Conservation (phyloP, 208 protist species). For the Trypanosoma theileri region DNA sequence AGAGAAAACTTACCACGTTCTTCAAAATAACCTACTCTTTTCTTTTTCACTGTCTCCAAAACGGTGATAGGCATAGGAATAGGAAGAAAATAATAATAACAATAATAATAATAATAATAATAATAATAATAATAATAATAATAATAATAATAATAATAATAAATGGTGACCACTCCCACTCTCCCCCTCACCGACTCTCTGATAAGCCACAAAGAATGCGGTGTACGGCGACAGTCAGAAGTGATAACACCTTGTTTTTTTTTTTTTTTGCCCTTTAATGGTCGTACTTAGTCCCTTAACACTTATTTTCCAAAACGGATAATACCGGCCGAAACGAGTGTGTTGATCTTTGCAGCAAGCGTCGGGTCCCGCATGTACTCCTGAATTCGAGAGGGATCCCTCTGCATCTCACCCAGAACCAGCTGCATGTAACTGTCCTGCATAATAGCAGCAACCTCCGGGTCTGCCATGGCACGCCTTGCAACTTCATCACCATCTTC, state of each 20-base stretch:
- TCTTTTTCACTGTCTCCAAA: background rate
- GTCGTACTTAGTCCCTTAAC: no score
- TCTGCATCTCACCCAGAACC: constrained; percentile 90
- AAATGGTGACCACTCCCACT: no score
- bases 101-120: constrained; percentile 11
- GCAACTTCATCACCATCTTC: constrained; percentile 87
- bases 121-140: constrained; percentile 32
- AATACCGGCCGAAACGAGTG: constrained; percentile 95
- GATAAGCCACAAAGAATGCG: no score
- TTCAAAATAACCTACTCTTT: background rate
- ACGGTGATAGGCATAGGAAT: no score
- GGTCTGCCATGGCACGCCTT: constrained; percentile 92
- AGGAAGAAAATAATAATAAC: background rate
- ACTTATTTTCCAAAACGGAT: constrained; percentile 81
- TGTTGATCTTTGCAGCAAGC: constrained; percentile 94
- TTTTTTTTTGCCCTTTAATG: background rate
- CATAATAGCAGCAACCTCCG: constrained; percentile 94
- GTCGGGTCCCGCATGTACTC: constrained; percentile 93
- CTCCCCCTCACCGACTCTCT: no score
- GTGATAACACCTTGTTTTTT: background rate
- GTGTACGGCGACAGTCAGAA: no score
- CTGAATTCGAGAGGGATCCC: constrained; percentile 84
- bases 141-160: constrained; percentile 44
- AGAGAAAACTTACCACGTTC: no score
- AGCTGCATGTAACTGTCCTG: constrained; percentile 92